Conservation (phyloP, 164 flowering plant species). For the Cinnamomum chago region DNA sequence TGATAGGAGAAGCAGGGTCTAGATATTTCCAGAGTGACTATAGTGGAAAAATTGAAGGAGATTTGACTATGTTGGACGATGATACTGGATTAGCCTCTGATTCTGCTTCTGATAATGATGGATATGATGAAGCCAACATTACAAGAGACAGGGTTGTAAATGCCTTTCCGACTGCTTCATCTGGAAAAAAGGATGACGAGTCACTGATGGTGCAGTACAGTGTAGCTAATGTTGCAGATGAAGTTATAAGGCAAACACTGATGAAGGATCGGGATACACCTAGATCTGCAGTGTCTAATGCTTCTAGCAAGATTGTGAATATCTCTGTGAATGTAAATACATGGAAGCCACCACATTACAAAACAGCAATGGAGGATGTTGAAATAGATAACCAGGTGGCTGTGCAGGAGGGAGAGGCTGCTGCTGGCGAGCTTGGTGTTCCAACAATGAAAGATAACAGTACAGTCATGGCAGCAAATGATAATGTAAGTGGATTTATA, state of each 20-base stretch:
- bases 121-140: slow-evolving; percentile 37
- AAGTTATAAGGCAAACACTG: slow-evolving; percentile 22
- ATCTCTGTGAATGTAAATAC: slow-evolving; percentile 59
- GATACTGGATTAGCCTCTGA: slow-evolving; percentile 39
- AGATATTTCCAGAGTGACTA: slow-evolving; percentile 26
- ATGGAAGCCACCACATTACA: slow-evolving; percentile 69
- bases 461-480: slow-evolving; percentile 28
- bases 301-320: slow-evolving; percentile 52
- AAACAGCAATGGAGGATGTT: slow-evolving; percentile 29
- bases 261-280: slow-evolving; percentile 39
- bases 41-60: slow-evolving; percentile 25
- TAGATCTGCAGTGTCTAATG: slow-evolving; percentile 23
- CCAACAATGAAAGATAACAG: slow-evolving; percentile 33
- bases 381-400: slow-evolving; percentile 30
- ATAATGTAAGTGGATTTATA: slow-evolving; percentile 51
- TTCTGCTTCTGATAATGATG: slow-evolving; percentile 56
- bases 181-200: slow-evolving; percentile 39
- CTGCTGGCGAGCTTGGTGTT: slow-evolving; percentile 23
- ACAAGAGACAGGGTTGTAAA: slow-evolving; percentile 25
- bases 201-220: slow-evolving; percentile 41
- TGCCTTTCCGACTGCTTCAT: slow-evolving; percentile 36
- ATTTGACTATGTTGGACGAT: slow-evolving; percentile 28
- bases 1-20: slow-evolving; percentile 4
- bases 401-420: slow-evolving; percentile 26
- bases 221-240: slow-evolving; percentile 39